These are phyloP conservation scores for Amanita exitialis DNA, from an alignment of 768 basidiomycete genomes.

Conservation along the genomic window DNA sequence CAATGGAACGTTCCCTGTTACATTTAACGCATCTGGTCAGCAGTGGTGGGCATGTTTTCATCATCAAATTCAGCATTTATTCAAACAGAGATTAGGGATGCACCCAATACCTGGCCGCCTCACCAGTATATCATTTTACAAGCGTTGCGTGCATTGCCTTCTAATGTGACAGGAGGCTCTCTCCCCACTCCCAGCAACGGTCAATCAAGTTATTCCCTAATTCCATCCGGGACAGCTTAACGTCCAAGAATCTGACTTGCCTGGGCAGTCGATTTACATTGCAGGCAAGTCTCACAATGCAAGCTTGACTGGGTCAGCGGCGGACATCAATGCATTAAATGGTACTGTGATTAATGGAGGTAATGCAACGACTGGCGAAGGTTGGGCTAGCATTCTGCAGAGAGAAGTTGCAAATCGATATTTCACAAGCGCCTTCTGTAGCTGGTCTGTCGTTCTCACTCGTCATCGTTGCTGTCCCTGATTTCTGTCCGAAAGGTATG, in stretches of 20 bases:
- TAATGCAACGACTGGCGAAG: slow-evolving; percentile 46
- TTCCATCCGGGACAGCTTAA: slow-evolving; percentile 81
- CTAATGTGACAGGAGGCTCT: slow-evolving; percentile 50
- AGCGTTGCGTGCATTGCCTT: slow-evolving; percentile 66
- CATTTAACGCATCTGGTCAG: slow-evolving; percentile 67
- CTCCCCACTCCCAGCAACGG: slow-evolving; percentile 41
- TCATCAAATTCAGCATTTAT: neutral
- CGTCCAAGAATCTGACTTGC: slow-evolving; percentile 59
- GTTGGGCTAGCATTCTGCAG: slow-evolving; percentile 52
- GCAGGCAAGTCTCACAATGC: slow-evolving; percentile 25
- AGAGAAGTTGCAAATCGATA: slow-evolving; percentile 83
- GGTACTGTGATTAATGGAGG: slow-evolving; percentile 61
- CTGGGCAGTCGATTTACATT: slow-evolving; percentile 46
- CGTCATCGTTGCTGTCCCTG: neutral
- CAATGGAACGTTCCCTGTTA: slow-evolving; percentile 79
- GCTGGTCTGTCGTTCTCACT: slow-evolving; percentile 49
- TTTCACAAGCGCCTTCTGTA: slow-evolving; percentile 73
- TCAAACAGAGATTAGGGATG: slow-evolving; percentile 40
- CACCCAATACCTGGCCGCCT: slow-evolving; percentile 86
- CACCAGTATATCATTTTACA: slow-evolving; percentile 75
- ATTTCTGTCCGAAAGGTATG: slow-evolving; percentile 40
- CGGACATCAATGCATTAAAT: slow-evolving; percentile 50
- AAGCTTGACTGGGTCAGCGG: slow-evolving; percentile 38
- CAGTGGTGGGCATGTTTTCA: slow-evolving; percentile 50
- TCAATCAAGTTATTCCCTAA: slow-evolving; percentile 53